These are phyloP conservation scores for Thermothelomyces thermophilus DNA, from an alignment of 2,329 filamentous ascomycete species.

Conservation along the genomic window DNA sequence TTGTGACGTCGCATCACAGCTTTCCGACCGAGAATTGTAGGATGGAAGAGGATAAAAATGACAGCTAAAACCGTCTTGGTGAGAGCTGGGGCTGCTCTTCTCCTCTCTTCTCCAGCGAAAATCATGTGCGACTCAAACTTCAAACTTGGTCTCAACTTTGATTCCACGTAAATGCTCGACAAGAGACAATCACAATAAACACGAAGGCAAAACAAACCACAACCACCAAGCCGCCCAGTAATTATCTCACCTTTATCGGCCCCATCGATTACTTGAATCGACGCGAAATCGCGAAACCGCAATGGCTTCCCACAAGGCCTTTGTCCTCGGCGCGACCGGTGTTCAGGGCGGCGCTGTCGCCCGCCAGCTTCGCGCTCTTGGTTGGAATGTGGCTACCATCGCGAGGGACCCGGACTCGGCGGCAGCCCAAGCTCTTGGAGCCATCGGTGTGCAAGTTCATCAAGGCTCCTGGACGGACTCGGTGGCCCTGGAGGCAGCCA, in stretches of 20 bases:
- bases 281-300: not conserved
- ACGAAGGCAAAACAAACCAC: too few relatives aligned
- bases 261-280: not conserved
- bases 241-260: not conserved
- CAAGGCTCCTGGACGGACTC: conserved; percentile 32
- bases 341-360: conserved; percentile 34
- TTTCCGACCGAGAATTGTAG: too few relatives aligned
- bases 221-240: too few relatives aligned
- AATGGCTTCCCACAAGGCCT: conserved; percentile 28
- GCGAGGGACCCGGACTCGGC: conserved; percentile 29
- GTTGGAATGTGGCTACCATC: conserved; percentile 29
- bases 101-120: too few relatives aligned
- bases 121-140: too few relatives aligned
- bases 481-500: conserved; percentile 26
- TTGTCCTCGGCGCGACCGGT: conserved; percentile 37
- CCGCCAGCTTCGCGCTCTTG: conserved; percentile 29
- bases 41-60: too few relatives aligned
- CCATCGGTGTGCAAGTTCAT: conserved; percentile 31
- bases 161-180: too few relatives aligned
- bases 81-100: too few relatives aligned
- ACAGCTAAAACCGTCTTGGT: too few relatives aligned
- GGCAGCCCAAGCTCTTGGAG: conserved; percentile 27
- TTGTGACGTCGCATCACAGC: too few relatives aligned
- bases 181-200: too few relatives aligned
- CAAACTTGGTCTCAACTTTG: too few relatives aligned